A percentile compares a stretch with the other conserved stretches of the same genome.
Evolutionary conservation across 305 asterid species (phyloP).

Genomic region (Rubia tinctorum): DNA sequence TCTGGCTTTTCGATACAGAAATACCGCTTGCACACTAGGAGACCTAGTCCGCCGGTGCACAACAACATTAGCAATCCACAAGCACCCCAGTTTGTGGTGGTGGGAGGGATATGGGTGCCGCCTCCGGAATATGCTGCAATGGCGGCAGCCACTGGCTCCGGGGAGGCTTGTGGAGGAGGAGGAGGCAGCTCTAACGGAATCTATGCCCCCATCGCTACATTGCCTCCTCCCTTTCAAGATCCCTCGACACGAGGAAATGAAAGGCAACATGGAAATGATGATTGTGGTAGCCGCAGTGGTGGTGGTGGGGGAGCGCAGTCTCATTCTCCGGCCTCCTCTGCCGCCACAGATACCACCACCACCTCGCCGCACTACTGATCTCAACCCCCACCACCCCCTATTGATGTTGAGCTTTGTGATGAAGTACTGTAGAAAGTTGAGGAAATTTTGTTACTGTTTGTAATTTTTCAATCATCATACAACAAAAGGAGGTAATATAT

Average conservation of each 20-base stretch:
- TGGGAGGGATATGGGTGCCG: constrained; percentile 93
- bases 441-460: constrained; percentile 13
- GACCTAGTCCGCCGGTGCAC: constrained; percentile 47
- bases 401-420: constrained; percentile 6
- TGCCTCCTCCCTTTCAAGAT: constrained; percentile 38
- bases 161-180: constrained; percentile 31
- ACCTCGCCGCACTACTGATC: constrained; percentile 39
- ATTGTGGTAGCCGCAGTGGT: constrained; percentile 30
- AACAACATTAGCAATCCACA: constrained; percentile 35
- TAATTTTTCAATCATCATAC: not conserved
- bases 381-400: constrained; percentile 5
- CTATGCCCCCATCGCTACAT: constrained; percentile 51
- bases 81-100: constrained; percentile 72
- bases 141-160: constrained; percentile 29
- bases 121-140: constrained; percentile 53
- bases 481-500: constrained; percentile 6
- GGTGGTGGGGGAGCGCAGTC: constrained; percentile 34
- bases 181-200: constrained; percentile 35
- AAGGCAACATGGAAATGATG: constrained; percentile 31
- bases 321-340: constrained; percentile 48
- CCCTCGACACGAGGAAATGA: constrained; percentile 26
- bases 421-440: constrained; percentile 25
- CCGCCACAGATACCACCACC: constrained; percentile 50
- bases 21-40: constrained; percentile 77
- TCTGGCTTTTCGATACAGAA: constrained; percentile 36